These are phyloP conservation scores for Pyronema omphalodes DNA, from an alignment of 495 filamentous ascomycete genomes.

Conservation along the genomic window DNA sequence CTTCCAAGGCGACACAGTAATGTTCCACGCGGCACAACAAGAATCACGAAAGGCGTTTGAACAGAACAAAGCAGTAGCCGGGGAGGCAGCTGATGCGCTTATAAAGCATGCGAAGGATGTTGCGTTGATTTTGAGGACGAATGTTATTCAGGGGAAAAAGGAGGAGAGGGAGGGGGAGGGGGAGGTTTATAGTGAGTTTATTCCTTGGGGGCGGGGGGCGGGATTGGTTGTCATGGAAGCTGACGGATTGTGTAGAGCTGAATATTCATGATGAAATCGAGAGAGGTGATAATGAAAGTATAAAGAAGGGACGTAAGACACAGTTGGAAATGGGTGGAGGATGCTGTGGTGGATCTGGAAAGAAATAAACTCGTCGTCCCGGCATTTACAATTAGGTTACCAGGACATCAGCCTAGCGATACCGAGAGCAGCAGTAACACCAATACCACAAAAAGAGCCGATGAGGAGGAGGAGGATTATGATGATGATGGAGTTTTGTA, in stretches of 20 bases:
- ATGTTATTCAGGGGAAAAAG: conserved; percentile 68
- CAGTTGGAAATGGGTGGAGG: neutral
- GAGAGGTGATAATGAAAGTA: conserved; percentile 74
- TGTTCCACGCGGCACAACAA: conserved; percentile 48
- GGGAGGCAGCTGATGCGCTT: conserved; percentile 30
- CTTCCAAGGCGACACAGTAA: conserved; percentile 55
- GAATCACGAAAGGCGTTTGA: conserved; percentile 57
- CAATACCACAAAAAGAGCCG: no score
- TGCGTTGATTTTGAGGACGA: conserved; percentile 58
- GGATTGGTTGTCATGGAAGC: no score
- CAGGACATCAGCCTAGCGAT: no score
- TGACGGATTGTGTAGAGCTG: conserved; percentile 37
- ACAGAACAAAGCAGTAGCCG: conserved; percentile 36
- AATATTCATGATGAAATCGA: conserved; percentile 82
- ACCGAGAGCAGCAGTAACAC: no score
- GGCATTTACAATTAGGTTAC: no score
- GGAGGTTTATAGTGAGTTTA: conserved; percentile 25
- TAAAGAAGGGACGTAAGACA: conserved; percentile 36
- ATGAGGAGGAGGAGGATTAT: no score
- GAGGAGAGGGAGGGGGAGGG: conserved; percentile 29
- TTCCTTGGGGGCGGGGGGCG: neutral
- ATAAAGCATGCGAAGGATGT: conserved; percentile 70
- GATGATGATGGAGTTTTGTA: neutral
- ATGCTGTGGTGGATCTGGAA: conserved; percentile 2
- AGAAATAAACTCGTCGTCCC: neutral